phyloP scores from a whole-genome alignment of 176 grass and related monocot genomes.

The Melocanna baccifera region DNA sequence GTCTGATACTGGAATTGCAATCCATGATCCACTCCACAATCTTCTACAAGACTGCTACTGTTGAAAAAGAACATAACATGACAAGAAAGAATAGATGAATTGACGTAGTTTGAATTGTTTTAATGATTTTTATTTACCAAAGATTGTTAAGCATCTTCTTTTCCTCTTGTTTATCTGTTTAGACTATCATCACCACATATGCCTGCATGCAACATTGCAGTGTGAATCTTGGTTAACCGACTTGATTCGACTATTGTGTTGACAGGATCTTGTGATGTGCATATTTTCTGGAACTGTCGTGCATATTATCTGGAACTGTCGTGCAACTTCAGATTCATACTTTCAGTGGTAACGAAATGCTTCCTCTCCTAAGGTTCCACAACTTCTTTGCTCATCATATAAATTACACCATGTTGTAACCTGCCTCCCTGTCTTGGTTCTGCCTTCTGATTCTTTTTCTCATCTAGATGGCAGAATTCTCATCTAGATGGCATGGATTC shows the following conservation, averaged over 20 bases:
- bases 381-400: neutral
- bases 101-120: neutral
- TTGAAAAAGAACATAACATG: neutral
- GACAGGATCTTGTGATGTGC: constrained; percentile 10
- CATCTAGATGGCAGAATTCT: neutral
- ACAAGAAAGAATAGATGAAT: neutral
- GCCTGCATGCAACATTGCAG: neutral
- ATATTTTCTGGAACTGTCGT: neutral
- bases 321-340: neutral
- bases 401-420: neutral
- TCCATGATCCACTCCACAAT: neutral
- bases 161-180: neutral
- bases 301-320: neutral
- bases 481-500: neutral
- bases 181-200: neutral
- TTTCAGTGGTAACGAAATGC: neutral
- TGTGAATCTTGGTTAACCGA: neutral
- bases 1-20: neutral
- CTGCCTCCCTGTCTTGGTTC: neutral
- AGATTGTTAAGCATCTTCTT: neutral
- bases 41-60: neutral
- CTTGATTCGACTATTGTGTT: neutral
- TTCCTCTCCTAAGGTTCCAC: neutral
- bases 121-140: neutral
- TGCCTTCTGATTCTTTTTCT: neutral